Evolutionary conservation across 768 basidiomycete genomes (phyloP).

Genomic region (Agaricus sinodeliciosus): DNA sequence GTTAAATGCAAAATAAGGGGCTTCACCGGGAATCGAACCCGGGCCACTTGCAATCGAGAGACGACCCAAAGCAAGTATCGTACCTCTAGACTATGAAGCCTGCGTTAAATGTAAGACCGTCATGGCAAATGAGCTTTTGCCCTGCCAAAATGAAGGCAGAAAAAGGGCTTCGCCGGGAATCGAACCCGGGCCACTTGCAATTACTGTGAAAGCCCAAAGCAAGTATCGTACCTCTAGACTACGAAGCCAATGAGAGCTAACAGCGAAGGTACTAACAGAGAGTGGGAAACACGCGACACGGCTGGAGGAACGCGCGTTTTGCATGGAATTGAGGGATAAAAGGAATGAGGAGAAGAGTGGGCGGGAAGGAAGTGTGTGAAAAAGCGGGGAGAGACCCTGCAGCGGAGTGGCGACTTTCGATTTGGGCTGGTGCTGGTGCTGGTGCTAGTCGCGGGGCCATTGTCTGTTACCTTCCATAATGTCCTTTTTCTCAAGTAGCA

Average conservation of each 20-base stretch:
- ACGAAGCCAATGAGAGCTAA: constrained; percentile 15
- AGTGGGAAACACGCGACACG: neutral
- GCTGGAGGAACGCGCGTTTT: neutral
- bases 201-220: constrained; percentile 30
- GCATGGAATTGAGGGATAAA: neutral
- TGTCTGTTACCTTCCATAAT: constrained; percentile 21
- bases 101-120: neutral
- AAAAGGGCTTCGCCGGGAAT: constrained; percentile 37
- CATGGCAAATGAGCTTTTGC: too few relatives aligned
- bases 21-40: constrained; percentile 46
- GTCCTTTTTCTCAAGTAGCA: constrained; percentile 33
- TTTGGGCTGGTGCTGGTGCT: neutral
- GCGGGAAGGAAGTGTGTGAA: neutral
- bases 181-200: constrained; percentile 47
- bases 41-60: constrained; percentile 35
- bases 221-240: constrained; percentile 42
- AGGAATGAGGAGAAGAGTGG: neutral
- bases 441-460: constrained; percentile 11
- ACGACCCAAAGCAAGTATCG: constrained; percentile 43
- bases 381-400: neutral
- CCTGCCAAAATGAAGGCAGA: neutral
- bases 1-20: constrained; percentile 15
- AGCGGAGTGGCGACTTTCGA: constrained; percentile 1
- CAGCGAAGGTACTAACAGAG: neutral
- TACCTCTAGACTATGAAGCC: constrained; percentile 33